Evolutionary conservation across 768 basidiomycete species (phyloP).

Genomic region (Boletus tomentosulus): DNA sequence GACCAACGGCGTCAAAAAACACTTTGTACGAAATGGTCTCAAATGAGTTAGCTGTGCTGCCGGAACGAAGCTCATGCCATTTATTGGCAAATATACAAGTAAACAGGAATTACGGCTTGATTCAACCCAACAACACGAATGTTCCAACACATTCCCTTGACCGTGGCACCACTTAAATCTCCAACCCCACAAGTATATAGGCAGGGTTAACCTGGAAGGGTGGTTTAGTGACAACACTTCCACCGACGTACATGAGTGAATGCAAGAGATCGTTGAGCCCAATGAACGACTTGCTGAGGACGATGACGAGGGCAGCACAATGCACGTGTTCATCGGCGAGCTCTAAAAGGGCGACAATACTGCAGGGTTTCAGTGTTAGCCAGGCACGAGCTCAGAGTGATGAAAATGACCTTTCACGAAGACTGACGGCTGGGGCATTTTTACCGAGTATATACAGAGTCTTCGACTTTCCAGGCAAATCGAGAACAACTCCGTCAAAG

Average conservation of each 20-base stretch:
- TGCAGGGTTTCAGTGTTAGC: constrained; percentile 25
- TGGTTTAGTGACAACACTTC: constrained; percentile 77
- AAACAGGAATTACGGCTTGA: constrained; percentile 4
- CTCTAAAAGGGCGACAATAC: constrained; percentile 83
- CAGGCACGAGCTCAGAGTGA: constrained; percentile 3
- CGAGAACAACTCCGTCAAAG: constrained; percentile 77
- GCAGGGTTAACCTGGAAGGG: constrained; percentile 71
- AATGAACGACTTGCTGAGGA: constrained; percentile 67
- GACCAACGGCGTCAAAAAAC: neutral
- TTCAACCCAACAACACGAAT: constrained; percentile 25
- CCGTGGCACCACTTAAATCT: constrained; percentile 47
- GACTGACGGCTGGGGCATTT: constrained; percentile 70
- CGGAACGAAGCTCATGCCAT: neutral
- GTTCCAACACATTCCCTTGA: constrained; percentile 27
- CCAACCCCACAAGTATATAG: constrained; percentile 82
- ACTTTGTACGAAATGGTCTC: neutral
- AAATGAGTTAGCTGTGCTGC: neutral
- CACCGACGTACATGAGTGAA: constrained; percentile 91
- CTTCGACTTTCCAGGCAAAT: constrained; percentile 63
- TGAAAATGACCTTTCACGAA: constrained; percentile 70
- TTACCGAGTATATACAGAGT: constrained; percentile 85
- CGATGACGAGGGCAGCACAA: constrained; percentile 77
- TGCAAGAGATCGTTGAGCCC: constrained; percentile 74
- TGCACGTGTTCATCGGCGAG: constrained; percentile 80
- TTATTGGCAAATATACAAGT: constrained; percentile 9